Base-by-base conservation (phyloP, 192 early-diverging fungal genomes). In the Coemansia biformis region DNA sequence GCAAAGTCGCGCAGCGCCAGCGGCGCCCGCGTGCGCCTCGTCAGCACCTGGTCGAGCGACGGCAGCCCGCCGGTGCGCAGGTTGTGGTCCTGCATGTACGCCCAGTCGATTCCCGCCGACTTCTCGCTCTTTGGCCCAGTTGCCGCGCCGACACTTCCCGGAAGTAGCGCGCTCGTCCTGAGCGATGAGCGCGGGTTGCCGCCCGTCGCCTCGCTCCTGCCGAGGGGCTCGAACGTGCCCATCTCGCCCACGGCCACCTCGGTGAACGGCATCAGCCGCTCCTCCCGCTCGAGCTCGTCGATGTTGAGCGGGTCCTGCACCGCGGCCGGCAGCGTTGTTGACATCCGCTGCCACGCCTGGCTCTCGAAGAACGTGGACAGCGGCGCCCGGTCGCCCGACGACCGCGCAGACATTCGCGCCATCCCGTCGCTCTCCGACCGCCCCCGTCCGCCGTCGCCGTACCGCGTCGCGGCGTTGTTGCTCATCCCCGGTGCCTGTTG, bases 51-150 rank as follows among this genome's bases (percentile, higher is more conserved):
- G 59, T 70, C 73, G 38, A 76, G 54, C n/a, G 73, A 66, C 4
- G 73, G 73, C 45, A 76, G 62, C 1, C 66, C 74, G 32, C 74
- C 67, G 14, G 57, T 62, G 29, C 74, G 57, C 67, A 70, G 39
- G 19, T 76, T 76, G 47, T 76, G 66, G 62, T 76, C 73, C 49
- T 75, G 64, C 59, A 75, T 75, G 45, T 68, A 68, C 18, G 59
- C 63, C 72, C 72, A 75, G 42, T 75, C 61, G n/a, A 75, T 74
- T 11, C 32, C 41, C 28, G 28, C 42, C 10, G 43, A 23, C 24
- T 59, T 51, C 31, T 51, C 49, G 39, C 49, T 42, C 18, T 37
- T 15, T 3, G 30, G 15, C 24, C 24, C 24, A 2, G 6, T 26
- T 3, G 23, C 14, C 23, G 8, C 47, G 23, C 35, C 34, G 7